A percentile compares a stretch with the other conserved stretches of the same genome.
phyloP scores from a whole-genome alignment of 2,329 filamentous ascomycete species.

The Stemphylium lycopersici region DNA sequence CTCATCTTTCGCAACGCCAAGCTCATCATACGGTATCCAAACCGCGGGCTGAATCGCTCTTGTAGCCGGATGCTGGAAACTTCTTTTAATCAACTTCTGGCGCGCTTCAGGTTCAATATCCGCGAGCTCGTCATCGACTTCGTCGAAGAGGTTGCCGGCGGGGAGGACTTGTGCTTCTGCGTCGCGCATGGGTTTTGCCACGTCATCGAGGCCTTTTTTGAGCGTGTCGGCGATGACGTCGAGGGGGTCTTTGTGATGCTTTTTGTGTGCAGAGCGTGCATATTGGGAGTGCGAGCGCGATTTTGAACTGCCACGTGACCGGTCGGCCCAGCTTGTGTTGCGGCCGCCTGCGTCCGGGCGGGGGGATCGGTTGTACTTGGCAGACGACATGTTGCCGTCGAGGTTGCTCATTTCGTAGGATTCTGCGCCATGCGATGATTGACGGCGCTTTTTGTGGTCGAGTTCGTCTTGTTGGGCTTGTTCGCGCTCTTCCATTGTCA shows the following conservation, averaged over 20 bases:
- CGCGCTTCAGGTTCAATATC: constrained; percentile 90
- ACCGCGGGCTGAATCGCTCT: constrained; percentile 84
- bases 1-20: constrained; percentile 92
- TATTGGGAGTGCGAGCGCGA: constrained; percentile 35
- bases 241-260: constrained; percentile 36
- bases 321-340: constrained; percentile 36
- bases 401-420: constrained; percentile 40
- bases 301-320: constrained; percentile 35
- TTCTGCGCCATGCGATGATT: constrained; percentile 19
- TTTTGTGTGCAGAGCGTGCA: constrained; percentile 17
- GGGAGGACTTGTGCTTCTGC: constrained; percentile 60
- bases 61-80: constrained; percentile 89
- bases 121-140: constrained; percentile 90
- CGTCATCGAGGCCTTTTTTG: constrained; percentile 36
- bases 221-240: constrained; percentile 35
- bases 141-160: constrained; percentile 82
- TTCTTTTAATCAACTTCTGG: constrained; percentile 81
- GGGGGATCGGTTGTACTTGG: constrained; percentile 8
- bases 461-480: constrained; percentile 41
- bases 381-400: constrained; percentile 15
- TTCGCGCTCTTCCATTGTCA: constrained; percentile 40
- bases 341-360: constrained; percentile 29
- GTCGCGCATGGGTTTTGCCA: constrained; percentile 41
- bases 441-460: constrained; percentile 15
- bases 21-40: constrained; percentile 90